These are phyloP conservation scores for Peniophora sp. DNA, from an alignment of 1,284 basidiomycete genomes.

Conservation along the genomic window DNA sequence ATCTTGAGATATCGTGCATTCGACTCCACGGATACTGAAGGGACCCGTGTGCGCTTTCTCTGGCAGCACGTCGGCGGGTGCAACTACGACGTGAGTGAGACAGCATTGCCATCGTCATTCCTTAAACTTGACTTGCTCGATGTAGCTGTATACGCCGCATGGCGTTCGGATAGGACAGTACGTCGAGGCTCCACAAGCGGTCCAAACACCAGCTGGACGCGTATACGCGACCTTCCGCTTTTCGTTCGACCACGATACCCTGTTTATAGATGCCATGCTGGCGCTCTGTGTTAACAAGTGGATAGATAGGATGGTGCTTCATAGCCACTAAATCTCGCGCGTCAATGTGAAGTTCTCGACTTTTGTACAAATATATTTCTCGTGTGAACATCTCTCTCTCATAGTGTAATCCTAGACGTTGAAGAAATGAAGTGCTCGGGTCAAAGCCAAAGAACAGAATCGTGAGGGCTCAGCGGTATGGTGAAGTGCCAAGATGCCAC, in stretches of 20 bases:
- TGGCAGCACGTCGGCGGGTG: conserved; percentile 29
- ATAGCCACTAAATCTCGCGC: no score
- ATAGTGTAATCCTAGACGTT: no score
- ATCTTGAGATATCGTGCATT: conserved; percentile 61
- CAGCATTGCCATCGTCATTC: not conserved
- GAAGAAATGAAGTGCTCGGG: no score
- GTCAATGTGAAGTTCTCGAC: no score
- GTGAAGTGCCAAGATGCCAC: no score
- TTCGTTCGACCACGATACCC: conserved; percentile 47
- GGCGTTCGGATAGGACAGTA: conserved; percentile 48
- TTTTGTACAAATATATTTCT: no score
- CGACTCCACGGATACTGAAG: conserved; percentile 34
- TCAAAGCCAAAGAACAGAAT: no score
- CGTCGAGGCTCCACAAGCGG: conserved; percentile 28
- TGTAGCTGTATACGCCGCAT: conserved; percentile 38
- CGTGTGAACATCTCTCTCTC: no score
- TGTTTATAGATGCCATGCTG: conserved; percentile 56
- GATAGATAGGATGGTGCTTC: conserved; percentile 46
- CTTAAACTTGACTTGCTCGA: not conserved
- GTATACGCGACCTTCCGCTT: conserved; percentile 57
- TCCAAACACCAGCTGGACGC: conserved; percentile 48
- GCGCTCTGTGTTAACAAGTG: conserved; percentile 66
- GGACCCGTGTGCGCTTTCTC: conserved; percentile 41
- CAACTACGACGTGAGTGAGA: conserved; percentile 48
- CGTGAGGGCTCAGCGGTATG: no score